These are phyloP conservation scores for Falciphora oryzae DNA, from an alignment of 2,329 filamentous ascomycete genomes.

Conservation along the genomic window DNA sequence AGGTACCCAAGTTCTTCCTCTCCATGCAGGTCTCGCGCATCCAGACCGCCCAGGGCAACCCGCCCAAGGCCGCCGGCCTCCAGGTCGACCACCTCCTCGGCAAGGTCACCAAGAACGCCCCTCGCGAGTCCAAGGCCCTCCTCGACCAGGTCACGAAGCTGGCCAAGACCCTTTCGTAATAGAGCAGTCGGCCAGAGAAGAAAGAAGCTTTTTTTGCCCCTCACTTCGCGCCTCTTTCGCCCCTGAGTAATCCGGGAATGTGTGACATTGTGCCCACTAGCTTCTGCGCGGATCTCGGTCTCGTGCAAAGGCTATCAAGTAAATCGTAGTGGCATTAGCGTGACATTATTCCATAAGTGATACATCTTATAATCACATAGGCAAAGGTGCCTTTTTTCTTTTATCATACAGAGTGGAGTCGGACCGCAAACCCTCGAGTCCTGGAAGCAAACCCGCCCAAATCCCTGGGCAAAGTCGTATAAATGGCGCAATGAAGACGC, in stretches of 20 bases:
- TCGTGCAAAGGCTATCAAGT: not conserved
- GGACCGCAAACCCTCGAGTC: not conserved
- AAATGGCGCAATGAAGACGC: too few species aligned
- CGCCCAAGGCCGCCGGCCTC: constrained; percentile 42
- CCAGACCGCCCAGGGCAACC: constrained; percentile 51
- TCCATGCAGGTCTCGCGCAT: constrained; percentile 54
- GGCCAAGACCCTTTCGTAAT: constrained; percentile 21
- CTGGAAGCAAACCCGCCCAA: not conserved
- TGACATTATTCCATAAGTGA: not conserved
- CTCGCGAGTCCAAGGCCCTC: constrained; percentile 40
- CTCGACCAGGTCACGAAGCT: constrained; percentile 46
- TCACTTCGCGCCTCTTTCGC: not conserved
- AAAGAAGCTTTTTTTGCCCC: not conserved
- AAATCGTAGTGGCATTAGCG: not conserved
- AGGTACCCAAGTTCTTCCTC: constrained; percentile 57
- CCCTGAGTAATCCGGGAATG: not conserved
- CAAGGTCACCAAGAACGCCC: constrained; percentile 53
- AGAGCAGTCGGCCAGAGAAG: not conserved
- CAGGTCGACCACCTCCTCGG: constrained; percentile 51
- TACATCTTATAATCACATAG: not conserved
- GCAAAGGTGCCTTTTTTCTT: not conserved
- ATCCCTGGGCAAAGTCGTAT: not conserved
- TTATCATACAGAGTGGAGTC: not conserved
- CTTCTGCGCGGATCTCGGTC: too few species aligned
- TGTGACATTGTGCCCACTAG: not conserved